Conservation (phyloP, 1,139 yeast species). For the Kodamaea derodonti region DNA sequence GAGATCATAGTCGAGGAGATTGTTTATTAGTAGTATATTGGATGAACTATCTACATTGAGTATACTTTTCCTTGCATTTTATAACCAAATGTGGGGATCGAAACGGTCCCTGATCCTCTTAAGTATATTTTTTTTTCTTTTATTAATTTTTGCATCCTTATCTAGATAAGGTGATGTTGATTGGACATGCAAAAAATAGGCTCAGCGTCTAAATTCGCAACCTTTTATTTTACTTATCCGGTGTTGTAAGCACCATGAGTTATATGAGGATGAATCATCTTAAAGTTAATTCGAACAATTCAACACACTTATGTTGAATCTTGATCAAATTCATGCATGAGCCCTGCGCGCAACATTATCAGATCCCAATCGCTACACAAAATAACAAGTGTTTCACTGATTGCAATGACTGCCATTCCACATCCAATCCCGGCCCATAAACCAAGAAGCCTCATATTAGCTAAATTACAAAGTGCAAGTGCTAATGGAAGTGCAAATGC, state of each 20-base stretch:
- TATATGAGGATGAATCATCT: no score
- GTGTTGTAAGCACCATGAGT: no score
- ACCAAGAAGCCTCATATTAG: conserved; percentile 57
- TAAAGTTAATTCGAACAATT: no score
- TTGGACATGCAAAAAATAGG: background rate
- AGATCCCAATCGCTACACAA: conserved; percentile 42
- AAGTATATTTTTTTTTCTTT: no score
- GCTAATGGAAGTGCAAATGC: conserved; percentile 70
- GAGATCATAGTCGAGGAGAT: no score
- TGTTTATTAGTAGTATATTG: no score
- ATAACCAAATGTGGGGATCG: background rate
- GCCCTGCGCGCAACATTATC: conserved; percentile 21
- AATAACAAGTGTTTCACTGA: conserved; percentile 47
- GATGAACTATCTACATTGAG: background rate
- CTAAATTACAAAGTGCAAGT: conserved; percentile 53
- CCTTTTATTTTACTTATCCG: no score
- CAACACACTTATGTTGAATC: conserved; percentile 6
- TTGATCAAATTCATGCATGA: conserved; percentile 7
- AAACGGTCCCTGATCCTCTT: no score
- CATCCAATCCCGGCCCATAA: conserved; percentile 86
- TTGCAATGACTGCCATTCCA: conserved; percentile 70
- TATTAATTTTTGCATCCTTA: background rate
- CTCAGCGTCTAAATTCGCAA: no score
- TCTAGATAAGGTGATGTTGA: background rate
- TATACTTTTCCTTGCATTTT: background rate